Evolutionary conservation across 495 filamentous ascomycete genomes (phyloP).

Genomic region (Letharia lupina): DNA sequence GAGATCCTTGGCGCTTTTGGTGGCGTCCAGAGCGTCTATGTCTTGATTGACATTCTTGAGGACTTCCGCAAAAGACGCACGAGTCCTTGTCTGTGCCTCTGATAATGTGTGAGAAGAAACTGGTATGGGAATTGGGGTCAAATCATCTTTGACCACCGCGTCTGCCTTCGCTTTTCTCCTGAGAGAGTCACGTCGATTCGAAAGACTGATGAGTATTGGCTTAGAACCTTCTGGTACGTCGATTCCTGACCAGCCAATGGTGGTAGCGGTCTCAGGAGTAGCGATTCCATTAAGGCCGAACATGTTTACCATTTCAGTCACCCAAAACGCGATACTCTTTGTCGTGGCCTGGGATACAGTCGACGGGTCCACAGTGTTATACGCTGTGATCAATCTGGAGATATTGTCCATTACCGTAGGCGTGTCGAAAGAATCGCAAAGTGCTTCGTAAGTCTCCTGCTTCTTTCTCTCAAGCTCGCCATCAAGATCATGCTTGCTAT

Average conservation of each 20-base stretch:
- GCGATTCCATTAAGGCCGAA: constrained; percentile 69
- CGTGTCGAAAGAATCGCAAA: constrained; percentile 89
- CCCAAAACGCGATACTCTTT: constrained; percentile 60
- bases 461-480: constrained; percentile 54
- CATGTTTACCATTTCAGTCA: constrained; percentile 74
- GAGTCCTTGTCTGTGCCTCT: constrained; percentile 1
- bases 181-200: constrained; percentile 58
- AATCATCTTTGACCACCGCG: not conserved
- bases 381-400: constrained; percentile 61
- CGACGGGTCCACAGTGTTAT: constrained; percentile 58
- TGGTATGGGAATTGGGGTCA: constrained; percentile 8
- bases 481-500: constrained; percentile 20
- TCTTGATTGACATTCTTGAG: constrained; percentile 35
- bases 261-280: constrained; percentile 44
- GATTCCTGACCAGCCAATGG: constrained; percentile 78
- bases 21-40: constrained; percentile 39
- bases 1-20: constrained; percentile 33
- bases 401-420: constrained; percentile 65
- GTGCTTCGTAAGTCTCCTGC: constrained; percentile 51
- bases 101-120: not conserved
- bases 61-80: constrained; percentile 35
- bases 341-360: constrained; percentile 29
- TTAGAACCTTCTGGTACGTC: constrained; percentile 52
- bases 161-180: constrained; percentile 45
- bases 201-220: constrained; percentile 56